A percentile compares a stretch with the other conserved stretches of the same genome.
phyloP scores from a whole-genome alignment of 2,329 filamentous ascomycete species.

The Coniochaeta ligniaria region DNA sequence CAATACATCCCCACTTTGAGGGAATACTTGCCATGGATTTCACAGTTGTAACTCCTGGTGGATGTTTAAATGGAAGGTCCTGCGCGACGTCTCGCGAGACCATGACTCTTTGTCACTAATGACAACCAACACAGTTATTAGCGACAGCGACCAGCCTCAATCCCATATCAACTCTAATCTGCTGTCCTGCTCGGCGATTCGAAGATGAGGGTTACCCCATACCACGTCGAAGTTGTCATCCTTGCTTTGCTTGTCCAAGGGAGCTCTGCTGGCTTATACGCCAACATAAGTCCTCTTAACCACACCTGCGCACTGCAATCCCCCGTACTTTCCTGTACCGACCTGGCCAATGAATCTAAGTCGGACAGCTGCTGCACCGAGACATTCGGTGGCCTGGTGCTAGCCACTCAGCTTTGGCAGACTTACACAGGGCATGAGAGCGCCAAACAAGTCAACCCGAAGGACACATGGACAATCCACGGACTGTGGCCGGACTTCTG shows the following conservation, averaged over 20 bases:
- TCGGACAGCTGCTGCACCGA: constrained; percentile 59
- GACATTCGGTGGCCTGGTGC: constrained; percentile 53
- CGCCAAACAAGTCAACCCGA: constrained; percentile 50
- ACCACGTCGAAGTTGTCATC: too few species aligned
- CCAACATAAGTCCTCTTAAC: background rate
- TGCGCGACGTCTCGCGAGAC: too few species aligned
- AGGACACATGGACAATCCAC: constrained; percentile 51
- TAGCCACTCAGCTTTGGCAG: constrained; percentile 59
- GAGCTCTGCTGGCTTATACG: background rate
- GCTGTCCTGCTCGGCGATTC: background rate
- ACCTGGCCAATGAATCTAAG: constrained; percentile 29
- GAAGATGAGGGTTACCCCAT: background rate
- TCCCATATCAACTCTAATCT: too few species aligned
- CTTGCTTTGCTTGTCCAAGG: background rate
- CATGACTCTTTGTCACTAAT: too few species aligned
- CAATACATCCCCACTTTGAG: background rate
- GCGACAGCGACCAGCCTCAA: too few species aligned
- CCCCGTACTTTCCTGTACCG: constrained; percentile 42
- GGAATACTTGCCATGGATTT: too few species aligned
- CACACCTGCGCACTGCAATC: background rate
- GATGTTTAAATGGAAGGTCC: too few species aligned
- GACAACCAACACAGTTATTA: too few species aligned
- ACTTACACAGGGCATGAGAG: constrained; percentile 55
- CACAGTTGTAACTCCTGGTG: too few species aligned
- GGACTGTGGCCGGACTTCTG: constrained; percentile 51